Conservation (phyloP, 352 stramenopile genomes). For the Pythium pyrilobum region DNA sequence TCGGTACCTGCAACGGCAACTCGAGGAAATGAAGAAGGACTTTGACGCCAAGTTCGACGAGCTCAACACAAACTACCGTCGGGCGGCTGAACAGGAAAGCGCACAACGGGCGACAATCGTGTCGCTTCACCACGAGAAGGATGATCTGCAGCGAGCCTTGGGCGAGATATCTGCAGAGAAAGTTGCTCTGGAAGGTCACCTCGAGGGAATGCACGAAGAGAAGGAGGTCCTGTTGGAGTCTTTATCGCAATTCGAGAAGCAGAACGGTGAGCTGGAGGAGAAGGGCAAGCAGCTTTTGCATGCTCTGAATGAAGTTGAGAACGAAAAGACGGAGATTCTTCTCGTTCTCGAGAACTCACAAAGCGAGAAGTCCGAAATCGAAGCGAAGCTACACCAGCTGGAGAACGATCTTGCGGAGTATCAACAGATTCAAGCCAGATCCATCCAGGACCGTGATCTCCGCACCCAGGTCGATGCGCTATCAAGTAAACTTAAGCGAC, state of each 20-base stretch:
- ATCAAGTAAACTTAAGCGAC: slow-evolving; percentile 1
- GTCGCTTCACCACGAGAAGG: slow-evolving; percentile 53
- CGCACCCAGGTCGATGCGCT: slow-evolving; percentile 2
- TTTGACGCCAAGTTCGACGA: slow-evolving; percentile 41
- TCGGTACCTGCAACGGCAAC: slow-evolving; percentile 32
- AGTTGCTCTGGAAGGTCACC: slow-evolving; percentile 39
- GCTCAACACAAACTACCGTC: slow-evolving; percentile 34
- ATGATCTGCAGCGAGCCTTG: slow-evolving; percentile 49
- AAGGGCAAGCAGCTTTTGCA: slow-evolving; percentile 12
- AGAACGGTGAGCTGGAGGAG: slow-evolving; percentile 43
- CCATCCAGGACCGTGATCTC: not conserved
- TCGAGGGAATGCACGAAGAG: slow-evolving; percentile 27
- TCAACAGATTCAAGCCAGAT: not conserved
- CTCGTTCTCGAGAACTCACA: not conserved
- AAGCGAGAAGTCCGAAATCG: slow-evolving; percentile 3
- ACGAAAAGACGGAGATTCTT: slow-evolving; percentile 13
- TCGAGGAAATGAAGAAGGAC: slow-evolving; percentile 38
- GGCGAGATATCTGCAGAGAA: slow-evolving; percentile 44
- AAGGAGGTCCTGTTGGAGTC: slow-evolving; percentile 26
- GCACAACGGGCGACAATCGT: slow-evolving; percentile 45
- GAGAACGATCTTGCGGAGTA: slow-evolving; percentile 2
- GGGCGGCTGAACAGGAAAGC: slow-evolving; percentile 39
- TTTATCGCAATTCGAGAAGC: slow-evolving; percentile 41
- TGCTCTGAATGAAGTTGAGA: slow-evolving; percentile 9
- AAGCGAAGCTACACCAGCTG: slow-evolving; percentile 1